Evolutionary conservation across 345 rosid genomes (phyloP).

Genomic region (Schrenkiella parvula): DNA sequence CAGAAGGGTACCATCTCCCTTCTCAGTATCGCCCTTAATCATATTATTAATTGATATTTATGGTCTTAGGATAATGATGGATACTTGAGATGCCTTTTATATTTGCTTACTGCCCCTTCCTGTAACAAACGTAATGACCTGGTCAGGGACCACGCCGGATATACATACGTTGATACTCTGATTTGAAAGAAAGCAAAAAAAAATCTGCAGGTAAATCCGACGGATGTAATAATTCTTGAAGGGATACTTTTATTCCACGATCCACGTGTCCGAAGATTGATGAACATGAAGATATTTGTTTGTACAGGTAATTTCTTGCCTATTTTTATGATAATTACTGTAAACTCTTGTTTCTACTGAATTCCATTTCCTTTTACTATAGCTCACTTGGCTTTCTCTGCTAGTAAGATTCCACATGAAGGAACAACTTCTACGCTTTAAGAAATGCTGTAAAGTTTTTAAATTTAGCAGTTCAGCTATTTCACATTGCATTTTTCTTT

Average conservation of each 20-base stretch:
- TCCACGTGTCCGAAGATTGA: conserved; percentile 74
- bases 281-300: conserved; percentile 99
- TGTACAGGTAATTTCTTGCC: conserved; percentile 66
- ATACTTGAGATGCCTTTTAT: neutral
- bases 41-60: neutral
- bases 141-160: neutral
- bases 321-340: neutral
- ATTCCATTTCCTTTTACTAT: neutral
- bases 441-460: neutral
- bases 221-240: conserved; percentile 91
- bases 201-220: conserved; percentile 76
- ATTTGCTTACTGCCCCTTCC: neutral
- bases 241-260: conserved; percentile 95
- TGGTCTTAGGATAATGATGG: neutral
- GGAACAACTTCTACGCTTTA: neutral
- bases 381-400: neutral
- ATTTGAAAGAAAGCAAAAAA: neutral
- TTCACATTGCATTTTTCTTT: conserved; percentile 29
- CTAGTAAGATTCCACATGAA: neutral
- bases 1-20: conserved; percentile 52
- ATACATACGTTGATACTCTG: neutral
- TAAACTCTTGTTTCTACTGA: conserved; percentile 5
- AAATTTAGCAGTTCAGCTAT: conserved; percentile 1
- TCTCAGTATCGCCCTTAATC: neutral
- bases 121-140: neutral